Conservation (phyloP, 2,329 filamentous ascomycete genomes). For the Fusarium chlamydosporum region DNA sequence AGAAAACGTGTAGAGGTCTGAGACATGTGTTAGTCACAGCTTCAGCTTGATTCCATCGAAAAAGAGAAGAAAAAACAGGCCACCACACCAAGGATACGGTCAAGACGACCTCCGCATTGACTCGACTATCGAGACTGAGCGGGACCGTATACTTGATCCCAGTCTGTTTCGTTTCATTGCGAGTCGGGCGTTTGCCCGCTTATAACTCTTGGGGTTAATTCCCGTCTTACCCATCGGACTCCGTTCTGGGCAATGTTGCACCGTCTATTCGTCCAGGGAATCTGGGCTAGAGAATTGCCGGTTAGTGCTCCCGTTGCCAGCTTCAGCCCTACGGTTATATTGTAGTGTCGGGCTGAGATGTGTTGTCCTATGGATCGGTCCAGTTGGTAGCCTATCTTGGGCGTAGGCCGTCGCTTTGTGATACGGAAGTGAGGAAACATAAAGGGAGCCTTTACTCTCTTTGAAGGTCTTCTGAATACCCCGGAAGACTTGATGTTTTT, state of each 20-base stretch:
- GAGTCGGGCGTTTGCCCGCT: constrained; percentile 1
- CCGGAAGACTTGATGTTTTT: background rate
- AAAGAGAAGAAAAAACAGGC: background rate
- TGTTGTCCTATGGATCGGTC: background rate
- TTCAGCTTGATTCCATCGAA: constrained; percentile 2
- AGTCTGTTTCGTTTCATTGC: background rate
- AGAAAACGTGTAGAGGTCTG: background rate
- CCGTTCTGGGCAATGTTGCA: constrained; percentile 16
- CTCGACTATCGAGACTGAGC: background rate
- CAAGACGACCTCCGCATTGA: background rate
- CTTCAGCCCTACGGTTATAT: constrained; percentile 31
- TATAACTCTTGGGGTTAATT: background rate
- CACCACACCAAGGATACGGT: background rate
- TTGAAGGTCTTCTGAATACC: background rate
- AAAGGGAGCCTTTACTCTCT: constrained; percentile 27
- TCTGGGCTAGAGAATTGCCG: background rate
- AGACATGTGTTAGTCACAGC: constrained; percentile 1
- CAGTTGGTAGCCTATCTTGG: background rate
- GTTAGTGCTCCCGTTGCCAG: constrained; percentile 3
- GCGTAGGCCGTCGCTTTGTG: constrained; percentile 12
- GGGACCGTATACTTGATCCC: constrained; percentile 11
- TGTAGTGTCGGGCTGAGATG: constrained; percentile 5
- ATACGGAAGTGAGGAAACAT: constrained; percentile 25
- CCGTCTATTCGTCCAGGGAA: constrained; percentile 4
- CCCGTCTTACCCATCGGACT: constrained; percentile 14